A percentile compares a stretch with the other conserved stretches of the same genome.
These are phyloP conservation scores for Hibiscus syriacus DNA, from an alignment of 345 rosid genomes.

Conservation along the genomic window DNA sequence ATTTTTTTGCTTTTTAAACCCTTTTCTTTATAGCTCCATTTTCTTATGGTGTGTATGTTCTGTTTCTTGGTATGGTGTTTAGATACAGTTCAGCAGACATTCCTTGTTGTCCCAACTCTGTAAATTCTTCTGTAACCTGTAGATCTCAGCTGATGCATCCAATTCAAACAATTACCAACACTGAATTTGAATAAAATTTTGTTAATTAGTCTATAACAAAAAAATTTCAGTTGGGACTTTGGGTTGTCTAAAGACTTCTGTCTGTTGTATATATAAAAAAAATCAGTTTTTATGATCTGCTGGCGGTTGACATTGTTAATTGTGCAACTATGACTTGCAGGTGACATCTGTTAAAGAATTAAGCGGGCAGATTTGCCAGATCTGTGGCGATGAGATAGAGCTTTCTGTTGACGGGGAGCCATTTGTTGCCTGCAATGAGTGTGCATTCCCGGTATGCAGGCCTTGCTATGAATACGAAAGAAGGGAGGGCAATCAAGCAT, in stretches of 20 bases:
- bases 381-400: slow-evolving; percentile 88
- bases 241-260: slow-evolving; percentile 1
- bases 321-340: slow-evolving; percentile 27
- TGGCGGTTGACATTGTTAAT: slow-evolving; percentile 9
- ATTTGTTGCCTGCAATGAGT: slow-evolving; percentile 93
- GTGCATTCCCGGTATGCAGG: slow-evolving; percentile 98
- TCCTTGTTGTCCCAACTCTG: neutral
- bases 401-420: slow-evolving; percentile 61
- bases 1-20: neutral
- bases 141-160: slow-evolving; percentile 17
- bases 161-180: slow-evolving; percentile 12
- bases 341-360: slow-evolving; percentile 59
- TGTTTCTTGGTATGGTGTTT: neutral
- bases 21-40: too few relatives aligned
- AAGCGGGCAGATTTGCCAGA: slow-evolving; percentile 80
- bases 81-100: neutral
- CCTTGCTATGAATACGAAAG: slow-evolving; percentile 88
- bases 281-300: slow-evolving; percentile 1
- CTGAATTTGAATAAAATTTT: slow-evolving; percentile 10
- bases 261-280: neutral
- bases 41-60: neutral
- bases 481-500: slow-evolving; percentile 80
- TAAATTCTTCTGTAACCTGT: slow-evolving; percentile 8
- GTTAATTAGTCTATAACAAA: neutral
- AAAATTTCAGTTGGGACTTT: neutral